Conservation (phyloP, 2,329 filamentous ascomycete species). For the Corinectria fuckeliana region DNA sequence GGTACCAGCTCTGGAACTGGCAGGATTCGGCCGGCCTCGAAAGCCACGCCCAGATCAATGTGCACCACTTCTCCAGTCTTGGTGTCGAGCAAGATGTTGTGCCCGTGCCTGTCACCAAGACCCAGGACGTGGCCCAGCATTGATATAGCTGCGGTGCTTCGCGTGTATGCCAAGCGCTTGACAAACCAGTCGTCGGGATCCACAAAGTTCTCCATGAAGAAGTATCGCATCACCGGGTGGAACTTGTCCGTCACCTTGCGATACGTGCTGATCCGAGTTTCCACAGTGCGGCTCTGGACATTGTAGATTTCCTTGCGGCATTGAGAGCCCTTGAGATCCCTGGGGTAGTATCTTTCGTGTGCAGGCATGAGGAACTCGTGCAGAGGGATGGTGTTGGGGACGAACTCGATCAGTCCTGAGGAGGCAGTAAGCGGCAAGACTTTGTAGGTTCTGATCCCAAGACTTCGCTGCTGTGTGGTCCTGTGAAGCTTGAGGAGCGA, state of each 20-base stretch:
- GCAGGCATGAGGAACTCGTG: conserved; percentile 93
- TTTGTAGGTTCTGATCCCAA: conserved; percentile 96
- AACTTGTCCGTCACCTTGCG: conserved; percentile 81
- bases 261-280: conserved; percentile 76
- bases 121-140: conserved; percentile 94
- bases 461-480: conserved; percentile 82
- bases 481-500: conserved; percentile 86
- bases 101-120: conserved; percentile 90
- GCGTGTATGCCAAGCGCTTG: conserved; percentile 86
- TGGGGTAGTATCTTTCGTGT: conserved; percentile 85
- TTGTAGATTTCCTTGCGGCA: conserved; percentile 82
- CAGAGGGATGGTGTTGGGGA: conserved; percentile 88
- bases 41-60: conserved; percentile 95
- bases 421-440: conserved; percentile 86
- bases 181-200: conserved; percentile 97
- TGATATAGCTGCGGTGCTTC: conserved; percentile 92
- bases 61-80: conserved; percentile 93
- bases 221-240: conserved; percentile 93
- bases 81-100: conserved; percentile 94
- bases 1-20: conserved; percentile 95
- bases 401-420: conserved; percentile 96
- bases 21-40: conserved; percentile 94
- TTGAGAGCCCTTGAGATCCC: conserved; percentile 75
- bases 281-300: conserved; percentile 72
- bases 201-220: conserved; percentile 93